Evolutionary conservation across 2,329 filamentous ascomycete species (phyloP), one percentile per base, ranked within the genome.

Genomic region (Endothia cerciana): DNA sequence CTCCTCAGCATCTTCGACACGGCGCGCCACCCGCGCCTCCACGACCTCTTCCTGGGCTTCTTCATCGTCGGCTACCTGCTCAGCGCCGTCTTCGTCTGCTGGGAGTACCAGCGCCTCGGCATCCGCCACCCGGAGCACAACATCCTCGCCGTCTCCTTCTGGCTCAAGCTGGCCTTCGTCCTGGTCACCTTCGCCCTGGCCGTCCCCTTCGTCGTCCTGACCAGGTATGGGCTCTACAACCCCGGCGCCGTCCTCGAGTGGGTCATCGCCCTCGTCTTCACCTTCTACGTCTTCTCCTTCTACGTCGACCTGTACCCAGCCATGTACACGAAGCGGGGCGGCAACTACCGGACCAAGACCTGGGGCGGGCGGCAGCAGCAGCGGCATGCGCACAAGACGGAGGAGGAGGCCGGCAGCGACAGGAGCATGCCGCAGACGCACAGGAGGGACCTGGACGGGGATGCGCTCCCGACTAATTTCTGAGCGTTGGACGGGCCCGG

Each of bases 31-130:
- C 82, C 83, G 1, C 77, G 71, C 1, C 75, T 91, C 65, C 95
- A 99, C 75, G 83, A 92, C 73, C 81, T 87, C 2, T 97, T 97
- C 78, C 80, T 99, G 43, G 78, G 86, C 0, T 78, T 97, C 61
- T 99, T 99, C 77, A 92, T 97, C 75, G 88, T 78, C 17, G 95
- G 93, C 41, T 98, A 97, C 76, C 81, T 97, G 63, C 75, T 97
- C 63, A 92, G 89, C 4, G 94, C 94, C 64, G 85, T 97, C 71
- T 94, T 94, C 77, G 91, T 94, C 70, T 97, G 94, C 81, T 89
- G 87, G 80, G 93, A 97, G 77, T 97, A 97, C 77, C 90, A 95
- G 73, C 89, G 92, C 2, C 84, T 98, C 1, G 93, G 93, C 33
- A 88, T 90, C 62, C 89, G 86, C 75, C 92, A 94, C 81, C 90